A percentile compares a stretch with the other conserved stretches of the same genome.
These are phyloP conservation scores for Gracilaria domingensis DNA, from an alignment of 23 red algal species.

Conservation along the genomic window DNA sequence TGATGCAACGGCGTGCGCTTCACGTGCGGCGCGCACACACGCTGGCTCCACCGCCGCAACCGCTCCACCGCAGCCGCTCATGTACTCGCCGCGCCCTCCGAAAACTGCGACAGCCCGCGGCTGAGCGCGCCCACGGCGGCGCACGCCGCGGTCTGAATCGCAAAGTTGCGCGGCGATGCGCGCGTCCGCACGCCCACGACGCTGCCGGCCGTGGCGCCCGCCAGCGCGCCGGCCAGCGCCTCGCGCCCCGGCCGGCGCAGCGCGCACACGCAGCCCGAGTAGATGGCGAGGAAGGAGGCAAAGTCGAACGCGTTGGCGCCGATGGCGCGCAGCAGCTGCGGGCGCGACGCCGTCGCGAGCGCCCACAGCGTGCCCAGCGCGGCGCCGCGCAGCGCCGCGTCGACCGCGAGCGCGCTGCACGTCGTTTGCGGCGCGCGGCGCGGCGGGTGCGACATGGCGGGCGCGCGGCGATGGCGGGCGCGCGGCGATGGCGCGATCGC, in stretches of 20 bases:
- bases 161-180: constrained; percentile 1
- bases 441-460: too few relatives aligned
- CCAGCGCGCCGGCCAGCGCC: constrained; percentile 16
- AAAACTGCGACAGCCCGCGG: not conserved
- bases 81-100: too few relatives aligned
- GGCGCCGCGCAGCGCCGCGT: constrained; percentile 34
- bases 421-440: too few relatives aligned
- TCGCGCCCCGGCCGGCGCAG: not conserved
- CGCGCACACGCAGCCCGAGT: constrained; percentile 38
- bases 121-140: not conserved
- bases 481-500: too few relatives aligned
- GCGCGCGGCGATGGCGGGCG: not conserved
- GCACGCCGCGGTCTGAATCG: not conserved
- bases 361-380: constrained; percentile 39
- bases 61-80: too few relatives aligned
- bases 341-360: not conserved
- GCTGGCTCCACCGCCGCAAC: too few relatives aligned
- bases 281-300: constrained; percentile 46
- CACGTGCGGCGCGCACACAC: too few relatives aligned
- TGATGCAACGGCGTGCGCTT: not conserved
- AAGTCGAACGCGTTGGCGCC: constrained; percentile 31
- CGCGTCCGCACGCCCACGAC: constrained; percentile 1
- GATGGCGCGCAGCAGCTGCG: not conserved
- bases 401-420: constrained; percentile 52
- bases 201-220: constrained; percentile 29